Evolutionary conservation across 371 early-diverging fungal genomes (phyloP).

Genomic region (Mucor racemosus): DNA sequence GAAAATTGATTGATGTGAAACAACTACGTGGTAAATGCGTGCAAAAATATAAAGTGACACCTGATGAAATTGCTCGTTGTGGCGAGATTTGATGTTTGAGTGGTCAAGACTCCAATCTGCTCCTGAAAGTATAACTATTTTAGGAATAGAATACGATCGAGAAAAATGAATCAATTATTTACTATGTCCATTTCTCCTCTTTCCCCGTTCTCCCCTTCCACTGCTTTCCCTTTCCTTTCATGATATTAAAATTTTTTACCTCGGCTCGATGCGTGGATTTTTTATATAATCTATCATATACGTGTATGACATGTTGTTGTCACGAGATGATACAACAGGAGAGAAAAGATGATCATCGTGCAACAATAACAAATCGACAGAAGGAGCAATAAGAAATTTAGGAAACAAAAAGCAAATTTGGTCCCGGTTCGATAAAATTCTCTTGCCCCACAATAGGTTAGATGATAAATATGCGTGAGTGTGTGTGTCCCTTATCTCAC

Average conservation of each 20-base stretch:
- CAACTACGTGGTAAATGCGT: background rate
- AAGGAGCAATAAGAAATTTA: conserved; percentile 7
- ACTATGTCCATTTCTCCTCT: background rate
- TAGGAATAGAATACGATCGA: background rate
- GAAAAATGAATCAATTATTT: background rate
- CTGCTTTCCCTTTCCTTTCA: background rate
- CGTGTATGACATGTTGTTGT: background rate
- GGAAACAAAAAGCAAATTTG: conserved; percentile 1
- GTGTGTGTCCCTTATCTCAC: conserved; percentile 2
- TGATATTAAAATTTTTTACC: background rate
- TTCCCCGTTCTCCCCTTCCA: background rate
- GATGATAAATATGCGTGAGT: background rate
- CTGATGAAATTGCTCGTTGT: background rate
- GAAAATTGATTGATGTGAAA: background rate
- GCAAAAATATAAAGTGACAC: background rate
- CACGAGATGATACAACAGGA: conserved; percentile 10
- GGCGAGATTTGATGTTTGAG: conserved; percentile 7
- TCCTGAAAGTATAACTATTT: background rate
- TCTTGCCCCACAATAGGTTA: background rate
- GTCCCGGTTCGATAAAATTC: background rate
- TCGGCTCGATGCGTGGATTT: background rate
- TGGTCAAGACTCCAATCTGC: background rate
- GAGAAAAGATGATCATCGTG: background rate
- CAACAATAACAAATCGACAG: background rate
- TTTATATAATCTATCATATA: background rate